Evolutionary conservation across 352 stramenopile genomes (phyloP).

Genomic region (Phytophthora quininea): DNA sequence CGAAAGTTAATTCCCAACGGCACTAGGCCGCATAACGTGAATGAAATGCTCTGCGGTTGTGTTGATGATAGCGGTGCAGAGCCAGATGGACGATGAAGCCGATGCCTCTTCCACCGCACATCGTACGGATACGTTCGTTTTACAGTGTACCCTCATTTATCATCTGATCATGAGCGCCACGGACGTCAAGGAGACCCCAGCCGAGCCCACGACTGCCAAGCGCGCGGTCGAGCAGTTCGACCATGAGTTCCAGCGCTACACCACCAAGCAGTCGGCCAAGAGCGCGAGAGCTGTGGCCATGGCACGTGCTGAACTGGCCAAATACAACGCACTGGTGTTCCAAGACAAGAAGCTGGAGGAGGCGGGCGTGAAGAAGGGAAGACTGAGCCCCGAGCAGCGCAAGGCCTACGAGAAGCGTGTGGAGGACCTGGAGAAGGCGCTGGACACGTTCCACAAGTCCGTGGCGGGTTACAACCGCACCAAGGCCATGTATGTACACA

Average conservation of each 20-base stretch:
- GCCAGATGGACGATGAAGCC: constrained; percentile 20
- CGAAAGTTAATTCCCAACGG: constrained; percentile 57
- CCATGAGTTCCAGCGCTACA: constrained; percentile 87
- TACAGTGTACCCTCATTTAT: no score
- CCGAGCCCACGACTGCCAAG: constrained; percentile 38
- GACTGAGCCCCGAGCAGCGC: constrained; percentile 55
- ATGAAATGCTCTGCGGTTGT: constrained; percentile 32
- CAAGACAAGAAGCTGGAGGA: constrained; percentile 88
- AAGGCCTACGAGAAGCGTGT: constrained; percentile 77
- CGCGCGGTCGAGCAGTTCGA: constrained; percentile 80
- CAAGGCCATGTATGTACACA: constrained; percentile 61
- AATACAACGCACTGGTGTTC: constrained; percentile 79
- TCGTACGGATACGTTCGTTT: no score
- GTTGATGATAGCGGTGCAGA: constrained; percentile 9
- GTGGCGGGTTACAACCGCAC: constrained; percentile 83
- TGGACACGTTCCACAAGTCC: constrained; percentile 79
- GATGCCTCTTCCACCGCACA: no score
- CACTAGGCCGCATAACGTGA: constrained; percentile 32
- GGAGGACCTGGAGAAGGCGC: constrained; percentile 64
- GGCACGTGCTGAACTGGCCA: constrained; percentile 80
- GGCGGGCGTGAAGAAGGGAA: constrained; percentile 65
- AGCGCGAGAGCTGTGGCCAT: constrained; percentile 75
- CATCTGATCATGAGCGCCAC: constrained; percentile 23
- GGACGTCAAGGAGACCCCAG: constrained; percentile 9
- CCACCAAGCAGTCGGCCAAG: constrained; percentile 78